Conservation (phyloP, 2,329 filamentous ascomycete genomes). For the Penicillium sp. region DNA sequence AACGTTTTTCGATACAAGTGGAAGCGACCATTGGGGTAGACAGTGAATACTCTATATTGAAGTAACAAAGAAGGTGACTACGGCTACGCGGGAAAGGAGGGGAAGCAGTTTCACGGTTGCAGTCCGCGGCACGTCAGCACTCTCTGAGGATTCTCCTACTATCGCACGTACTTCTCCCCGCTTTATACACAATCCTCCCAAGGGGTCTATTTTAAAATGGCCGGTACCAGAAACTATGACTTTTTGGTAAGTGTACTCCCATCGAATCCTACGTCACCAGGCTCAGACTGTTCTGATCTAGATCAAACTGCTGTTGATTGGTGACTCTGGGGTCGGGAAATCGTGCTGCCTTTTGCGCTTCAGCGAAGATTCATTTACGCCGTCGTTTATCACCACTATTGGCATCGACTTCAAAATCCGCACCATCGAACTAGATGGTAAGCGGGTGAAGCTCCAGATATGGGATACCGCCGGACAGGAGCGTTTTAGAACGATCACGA, state of each 20-base stretch:
- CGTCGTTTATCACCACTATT: slow-evolving; percentile 98
- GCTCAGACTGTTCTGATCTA: slow-evolving; percentile 47
- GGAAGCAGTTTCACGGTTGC: slow-evolving; percentile 5
- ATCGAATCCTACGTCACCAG: slow-evolving; percentile 7
- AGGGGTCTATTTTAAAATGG: slow-evolving; percentile 63
- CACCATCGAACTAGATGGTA: slow-evolving; percentile 98
- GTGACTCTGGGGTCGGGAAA: slow-evolving; percentile 95
- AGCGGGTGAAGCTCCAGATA: slow-evolving; percentile 98
- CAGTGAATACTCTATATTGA: background rate
- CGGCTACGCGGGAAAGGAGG: slow-evolving; percentile 7
- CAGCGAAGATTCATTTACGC: slow-evolving; percentile 96
- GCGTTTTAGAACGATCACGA: slow-evolving; percentile 97
- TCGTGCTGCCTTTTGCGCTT: slow-evolving; percentile 96
- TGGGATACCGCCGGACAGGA: slow-evolving; percentile 99
- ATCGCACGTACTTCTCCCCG: background rate
- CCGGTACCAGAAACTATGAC: slow-evolving; percentile 98
- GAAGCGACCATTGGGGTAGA: background rate
- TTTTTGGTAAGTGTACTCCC: slow-evolving; percentile 74
- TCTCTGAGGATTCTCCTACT: background rate
- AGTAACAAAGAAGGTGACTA: background rate
- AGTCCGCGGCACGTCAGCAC: slow-evolving; percentile 3
- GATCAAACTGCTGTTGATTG: slow-evolving; percentile 97
- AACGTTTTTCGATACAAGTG: background rate
- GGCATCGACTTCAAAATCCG: slow-evolving; percentile 99
- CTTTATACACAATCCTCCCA: background rate